Conservation (phyloP, 768 basidiomycete species). For the Aureoboletus auriporus region DNA sequence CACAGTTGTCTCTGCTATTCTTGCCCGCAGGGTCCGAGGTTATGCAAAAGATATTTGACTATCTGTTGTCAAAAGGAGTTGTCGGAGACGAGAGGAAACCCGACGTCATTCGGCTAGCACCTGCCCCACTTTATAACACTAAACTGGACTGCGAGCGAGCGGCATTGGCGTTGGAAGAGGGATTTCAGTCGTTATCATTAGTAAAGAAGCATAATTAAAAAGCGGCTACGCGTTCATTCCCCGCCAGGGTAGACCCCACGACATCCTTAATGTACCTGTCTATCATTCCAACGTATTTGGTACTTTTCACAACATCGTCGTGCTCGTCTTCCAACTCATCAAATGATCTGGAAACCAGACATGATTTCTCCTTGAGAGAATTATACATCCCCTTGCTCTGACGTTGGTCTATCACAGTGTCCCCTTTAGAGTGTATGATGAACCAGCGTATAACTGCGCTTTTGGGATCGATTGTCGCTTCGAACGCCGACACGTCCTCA, state of each 20-base stretch:
- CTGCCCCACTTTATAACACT: constrained; percentile 84
- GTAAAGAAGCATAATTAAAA: constrained; percentile 10
- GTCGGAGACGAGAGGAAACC: constrained; percentile 91
- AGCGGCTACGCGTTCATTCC: constrained; percentile 3
- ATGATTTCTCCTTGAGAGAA: constrained; percentile 39
- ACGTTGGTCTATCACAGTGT: constrained; percentile 57
- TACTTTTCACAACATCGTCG: constrained; percentile 43
- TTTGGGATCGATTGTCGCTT: constrained; percentile 34
- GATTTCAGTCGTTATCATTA: constrained; percentile 35
- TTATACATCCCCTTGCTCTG: constrained; percentile 62
- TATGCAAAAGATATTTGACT: constrained; percentile 69
- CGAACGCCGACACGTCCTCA: constrained; percentile 41
- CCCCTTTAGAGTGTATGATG: constrained; percentile 70
- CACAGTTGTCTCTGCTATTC: constrained; percentile 85
- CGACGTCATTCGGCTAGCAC: constrained; percentile 87
- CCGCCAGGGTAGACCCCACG: background rate
- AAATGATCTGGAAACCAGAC: constrained; percentile 33
- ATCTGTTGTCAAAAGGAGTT: constrained; percentile 66
- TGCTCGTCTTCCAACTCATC: constrained; percentile 48
- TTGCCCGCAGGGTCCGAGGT: constrained; percentile 50
- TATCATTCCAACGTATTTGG: constrained; percentile 45
- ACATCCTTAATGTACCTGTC: constrained; percentile 34
- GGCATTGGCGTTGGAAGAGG: constrained; percentile 60
- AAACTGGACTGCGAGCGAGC: constrained; percentile 72
- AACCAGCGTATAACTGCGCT: constrained; percentile 53